These are phyloP conservation scores for Ustulina deusta DNA, from an alignment of 2,329 filamentous ascomycete species.

Conservation along the genomic window DNA sequence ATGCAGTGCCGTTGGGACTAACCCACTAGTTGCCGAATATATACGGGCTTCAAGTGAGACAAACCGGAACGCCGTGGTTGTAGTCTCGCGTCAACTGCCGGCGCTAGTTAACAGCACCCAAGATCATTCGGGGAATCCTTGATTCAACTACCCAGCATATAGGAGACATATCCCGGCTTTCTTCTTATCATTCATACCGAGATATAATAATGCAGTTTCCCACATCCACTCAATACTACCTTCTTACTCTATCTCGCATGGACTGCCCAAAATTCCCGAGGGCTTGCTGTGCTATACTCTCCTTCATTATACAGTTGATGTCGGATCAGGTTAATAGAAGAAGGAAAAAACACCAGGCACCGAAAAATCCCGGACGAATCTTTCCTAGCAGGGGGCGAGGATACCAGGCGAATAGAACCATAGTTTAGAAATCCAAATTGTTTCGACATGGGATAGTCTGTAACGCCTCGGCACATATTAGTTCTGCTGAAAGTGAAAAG, in stretches of 20 bases:
- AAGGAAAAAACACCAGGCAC: background rate
- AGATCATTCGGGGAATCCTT: background rate
- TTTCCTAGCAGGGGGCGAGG: background rate
- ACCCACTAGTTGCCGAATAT: conserved; percentile 1
- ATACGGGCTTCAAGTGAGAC: conserved; percentile 6
- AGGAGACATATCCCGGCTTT: background rate
- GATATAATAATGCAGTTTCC: background rate
- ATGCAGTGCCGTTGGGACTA: conserved; percentile 17
- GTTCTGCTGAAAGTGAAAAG: background rate
- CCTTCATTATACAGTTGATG: background rate
- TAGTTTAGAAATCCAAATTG: background rate
- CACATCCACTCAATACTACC: background rate
- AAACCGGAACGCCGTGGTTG: background rate
- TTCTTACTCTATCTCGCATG: background rate
- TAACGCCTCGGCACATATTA: background rate
- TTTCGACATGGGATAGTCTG: background rate
- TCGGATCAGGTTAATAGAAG: background rate
- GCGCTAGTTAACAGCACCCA: background rate
- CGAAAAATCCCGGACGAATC: background rate
- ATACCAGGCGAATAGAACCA: background rate
- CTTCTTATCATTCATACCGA: background rate
- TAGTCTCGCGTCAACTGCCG: background rate
- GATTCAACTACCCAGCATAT: background rate
- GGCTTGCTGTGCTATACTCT: background rate
- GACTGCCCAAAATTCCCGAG: background rate